A percentile compares a stretch with the other conserved stretches of the same genome.
Conservation (phyloP, 805 yeast species). For the Brettanomyces bruxellensis region DNA sequence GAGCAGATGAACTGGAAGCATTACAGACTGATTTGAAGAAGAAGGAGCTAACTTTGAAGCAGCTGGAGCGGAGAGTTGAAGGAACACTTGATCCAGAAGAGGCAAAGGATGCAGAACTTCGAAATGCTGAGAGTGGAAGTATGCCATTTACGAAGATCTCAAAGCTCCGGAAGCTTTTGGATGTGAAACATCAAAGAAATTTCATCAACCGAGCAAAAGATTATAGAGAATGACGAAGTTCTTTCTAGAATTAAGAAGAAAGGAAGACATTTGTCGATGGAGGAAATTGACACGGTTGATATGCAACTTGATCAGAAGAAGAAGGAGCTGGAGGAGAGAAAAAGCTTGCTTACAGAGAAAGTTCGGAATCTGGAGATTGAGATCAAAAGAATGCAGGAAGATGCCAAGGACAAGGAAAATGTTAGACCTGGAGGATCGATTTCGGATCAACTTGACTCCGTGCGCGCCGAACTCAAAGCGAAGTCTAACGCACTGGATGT, state of each 20-base stretch:
- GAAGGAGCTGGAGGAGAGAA: neutral
- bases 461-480: slow-evolving; percentile 7
- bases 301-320: neutral
- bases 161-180: neutral
- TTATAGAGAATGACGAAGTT: neutral
- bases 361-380: neutral
- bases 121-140: neutral
- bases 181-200: neutral
- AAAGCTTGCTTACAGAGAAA: neutral
- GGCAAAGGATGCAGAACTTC: neutral
- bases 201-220: neutral
- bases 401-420: neutral
- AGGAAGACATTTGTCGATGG: neutral
- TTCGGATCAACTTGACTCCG: neutral
- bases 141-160: neutral
- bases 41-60: neutral
- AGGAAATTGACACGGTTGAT: neutral
- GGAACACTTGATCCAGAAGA: neutral
- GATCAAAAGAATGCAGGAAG: neutral
- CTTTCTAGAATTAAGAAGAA: slow-evolving; percentile 2
- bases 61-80: neutral
- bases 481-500: slow-evolving; percentile 10
- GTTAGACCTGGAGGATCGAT: no score
- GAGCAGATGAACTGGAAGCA: neutral
- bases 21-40: neutral